A percentile compares a stretch with the other conserved stretches of the same genome.
phyloP scores from a whole-genome alignment of 1,284 basidiomycete species.

The Sphaerobolus stellatus region DNA sequence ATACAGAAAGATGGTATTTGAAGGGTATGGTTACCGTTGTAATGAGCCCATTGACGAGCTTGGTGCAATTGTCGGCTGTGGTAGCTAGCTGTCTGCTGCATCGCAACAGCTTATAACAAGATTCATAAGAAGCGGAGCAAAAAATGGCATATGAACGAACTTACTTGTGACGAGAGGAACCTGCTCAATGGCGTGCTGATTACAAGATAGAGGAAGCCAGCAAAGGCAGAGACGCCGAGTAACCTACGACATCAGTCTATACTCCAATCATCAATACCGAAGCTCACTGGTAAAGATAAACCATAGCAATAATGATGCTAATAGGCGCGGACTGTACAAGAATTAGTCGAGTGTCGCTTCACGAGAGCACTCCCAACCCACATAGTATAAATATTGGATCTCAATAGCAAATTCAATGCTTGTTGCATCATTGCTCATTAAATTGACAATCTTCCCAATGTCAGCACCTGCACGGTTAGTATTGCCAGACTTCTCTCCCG shows the following conservation, averaged over 20 bases:
- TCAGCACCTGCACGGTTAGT: too few relatives aligned
- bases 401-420: not conserved
- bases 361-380: too few relatives aligned
- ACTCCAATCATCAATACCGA: too few relatives aligned
- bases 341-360: too few relatives aligned
- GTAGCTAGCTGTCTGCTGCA: conserved; percentile 74
- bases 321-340: conserved; percentile 58
- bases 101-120: conserved; percentile 43
- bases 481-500: too few relatives aligned
- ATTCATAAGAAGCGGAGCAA: too few relatives aligned
- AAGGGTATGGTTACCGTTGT: conserved; percentile 47
- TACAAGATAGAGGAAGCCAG: conserved; percentile 75
- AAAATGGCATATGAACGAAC: too few relatives aligned
- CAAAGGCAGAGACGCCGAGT: conserved; percentile 81
- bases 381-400: not conserved
- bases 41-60: conserved; percentile 82
- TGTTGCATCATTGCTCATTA: conserved; percentile 58
- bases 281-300: conserved; percentile 80
- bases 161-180: conserved; percentile 57
- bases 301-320: conserved; percentile 73
- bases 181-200: conserved; percentile 75
- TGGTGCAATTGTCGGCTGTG: conserved; percentile 82
- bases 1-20: not conserved
- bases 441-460: too few relatives aligned
- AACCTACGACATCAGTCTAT: conserved; percentile 59